These are phyloP conservation scores for Solanum hybrid DNA, from an alignment of 305 asterid genomes.

Conservation along the genomic window DNA sequence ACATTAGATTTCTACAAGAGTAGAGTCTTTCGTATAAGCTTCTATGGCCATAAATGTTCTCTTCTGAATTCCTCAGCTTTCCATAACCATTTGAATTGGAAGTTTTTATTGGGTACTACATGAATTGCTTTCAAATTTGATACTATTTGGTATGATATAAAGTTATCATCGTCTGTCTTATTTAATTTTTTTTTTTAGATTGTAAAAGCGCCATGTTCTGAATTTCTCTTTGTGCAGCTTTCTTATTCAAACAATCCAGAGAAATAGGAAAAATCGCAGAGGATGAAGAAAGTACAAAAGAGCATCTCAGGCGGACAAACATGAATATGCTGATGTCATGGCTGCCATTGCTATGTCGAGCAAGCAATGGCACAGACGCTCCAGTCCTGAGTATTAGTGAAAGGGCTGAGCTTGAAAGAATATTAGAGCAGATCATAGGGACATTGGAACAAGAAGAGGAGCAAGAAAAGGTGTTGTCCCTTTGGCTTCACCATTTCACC, in stretches of 20 bases:
- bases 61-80: not conserved
- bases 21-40: not conserved
- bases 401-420: slow-evolving; percentile 54
- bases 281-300: slow-evolving; percentile 14
- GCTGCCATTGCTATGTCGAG: slow-evolving; percentile 76
- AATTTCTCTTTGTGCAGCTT: slow-evolving; percentile 28
- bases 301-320: slow-evolving; percentile 34
- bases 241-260: slow-evolving; percentile 61
- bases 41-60: not conserved
- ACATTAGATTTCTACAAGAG: not conserved
- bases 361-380: slow-evolving; percentile 56
- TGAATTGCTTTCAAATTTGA: not conserved
- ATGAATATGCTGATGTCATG: slow-evolving; percentile 58
- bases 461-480: slow-evolving; percentile 70
- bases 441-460: slow-evolving; percentile 47
- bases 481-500: slow-evolving; percentile 86
- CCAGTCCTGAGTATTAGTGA: slow-evolving; percentile 49
- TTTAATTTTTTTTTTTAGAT: not conserved
- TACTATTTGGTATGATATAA: not conserved
- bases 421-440: slow-evolving; percentile 48
- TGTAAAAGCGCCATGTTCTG: not conserved
- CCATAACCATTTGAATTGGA: not conserved
- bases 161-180: not conserved
- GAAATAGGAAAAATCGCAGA: slow-evolving; percentile 21
- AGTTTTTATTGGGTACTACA: not conserved